Evolutionary conservation across 768 basidiomycete species (phyloP).

Genomic region (Dacryopinax spathularia): DNA sequence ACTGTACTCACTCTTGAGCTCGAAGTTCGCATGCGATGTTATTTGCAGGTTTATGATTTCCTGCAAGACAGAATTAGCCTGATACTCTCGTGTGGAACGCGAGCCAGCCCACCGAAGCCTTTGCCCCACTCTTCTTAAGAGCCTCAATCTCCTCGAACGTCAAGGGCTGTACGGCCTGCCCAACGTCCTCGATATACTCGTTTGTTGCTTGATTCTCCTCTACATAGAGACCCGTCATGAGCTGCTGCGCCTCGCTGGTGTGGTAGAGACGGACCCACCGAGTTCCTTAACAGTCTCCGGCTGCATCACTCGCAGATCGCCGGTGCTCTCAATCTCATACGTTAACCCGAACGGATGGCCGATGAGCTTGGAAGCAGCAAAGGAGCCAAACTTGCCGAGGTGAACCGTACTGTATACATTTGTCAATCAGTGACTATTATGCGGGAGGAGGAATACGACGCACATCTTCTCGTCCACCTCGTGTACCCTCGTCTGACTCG

Average conservation of each 20-base stretch:
- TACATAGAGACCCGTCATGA: conserved; percentile 20
- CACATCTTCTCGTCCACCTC: background rate
- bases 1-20: conserved; percentile 91
- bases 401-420: conserved; percentile 40
- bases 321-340: conserved; percentile 62
- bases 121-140: conserved; percentile 67
- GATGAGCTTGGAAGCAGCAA: conserved; percentile 61
- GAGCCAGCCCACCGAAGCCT: conserved; percentile 45
- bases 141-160: conserved; percentile 71
- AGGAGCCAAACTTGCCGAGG: conserved; percentile 77
- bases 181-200: conserved; percentile 76
- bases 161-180: conserved; percentile 67
- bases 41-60: conserved; percentile 94
- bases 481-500: background rate
- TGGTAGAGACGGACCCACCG: conserved; percentile 35
- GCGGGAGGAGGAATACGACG: background rate
- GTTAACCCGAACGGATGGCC: conserved; percentile 76
- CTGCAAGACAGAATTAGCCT: conserved; percentile 27
- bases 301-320: conserved; percentile 48
- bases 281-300: conserved; percentile 60
- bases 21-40: conserved; percentile 80
- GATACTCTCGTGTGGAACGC: background rate
- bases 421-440: background rate
- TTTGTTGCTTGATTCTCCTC: conserved; percentile 97
- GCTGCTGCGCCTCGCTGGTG: background rate